These are phyloP conservation scores for Halenospora varia DNA, from an alignment of 495 filamentous ascomycete genomes.

Conservation along the genomic window DNA sequence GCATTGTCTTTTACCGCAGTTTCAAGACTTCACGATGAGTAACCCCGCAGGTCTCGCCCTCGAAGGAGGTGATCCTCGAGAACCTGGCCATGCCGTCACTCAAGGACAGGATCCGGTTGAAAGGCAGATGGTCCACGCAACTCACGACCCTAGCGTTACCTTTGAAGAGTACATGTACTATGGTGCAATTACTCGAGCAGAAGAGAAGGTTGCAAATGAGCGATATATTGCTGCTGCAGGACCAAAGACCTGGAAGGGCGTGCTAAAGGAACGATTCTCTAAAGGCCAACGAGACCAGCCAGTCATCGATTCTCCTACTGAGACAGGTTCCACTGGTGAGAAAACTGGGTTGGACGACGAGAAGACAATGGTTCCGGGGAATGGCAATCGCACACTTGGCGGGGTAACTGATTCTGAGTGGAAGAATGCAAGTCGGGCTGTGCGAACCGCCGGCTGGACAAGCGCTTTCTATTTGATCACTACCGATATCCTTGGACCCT, in stretches of 20 bases:
- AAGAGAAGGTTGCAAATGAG: constrained; percentile 35
- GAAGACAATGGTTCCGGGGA: neutral
- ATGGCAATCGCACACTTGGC: constrained; percentile 11
- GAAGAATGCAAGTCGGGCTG: constrained; percentile 39
- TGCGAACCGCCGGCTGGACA: constrained; percentile 46
- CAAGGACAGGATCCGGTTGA: constrained; percentile 10
- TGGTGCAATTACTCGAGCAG: constrained; percentile 39
- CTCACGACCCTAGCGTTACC: constrained; percentile 14
- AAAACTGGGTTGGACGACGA: constrained; percentile 6
- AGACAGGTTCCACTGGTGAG: neutral
- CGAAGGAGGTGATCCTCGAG: constrained; percentile 20
- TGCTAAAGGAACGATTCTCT: constrained; percentile 29
- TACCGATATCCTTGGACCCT: constrained; percentile 56
- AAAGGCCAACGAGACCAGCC: constrained; percentile 10
- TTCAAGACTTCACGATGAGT: constrained; percentile 7
- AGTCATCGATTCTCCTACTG: neutral
- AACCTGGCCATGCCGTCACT: constrained; percentile 2
- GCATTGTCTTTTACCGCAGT: no score
- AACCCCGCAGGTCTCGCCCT: constrained; percentile 14
- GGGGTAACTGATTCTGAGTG: constrained; percentile 37
- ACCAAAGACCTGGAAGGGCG: constrained; percentile 26
- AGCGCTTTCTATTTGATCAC: constrained; percentile 54
- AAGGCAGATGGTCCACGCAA: constrained; percentile 9
- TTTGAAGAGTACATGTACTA: constrained; percentile 48
- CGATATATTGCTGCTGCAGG: constrained; percentile 21